A percentile compares a stretch with the other conserved stretches of the same genome.
phyloP scores from a whole-genome alignment of 768 basidiomycete genomes.

The Kwoniella sp. region DNA sequence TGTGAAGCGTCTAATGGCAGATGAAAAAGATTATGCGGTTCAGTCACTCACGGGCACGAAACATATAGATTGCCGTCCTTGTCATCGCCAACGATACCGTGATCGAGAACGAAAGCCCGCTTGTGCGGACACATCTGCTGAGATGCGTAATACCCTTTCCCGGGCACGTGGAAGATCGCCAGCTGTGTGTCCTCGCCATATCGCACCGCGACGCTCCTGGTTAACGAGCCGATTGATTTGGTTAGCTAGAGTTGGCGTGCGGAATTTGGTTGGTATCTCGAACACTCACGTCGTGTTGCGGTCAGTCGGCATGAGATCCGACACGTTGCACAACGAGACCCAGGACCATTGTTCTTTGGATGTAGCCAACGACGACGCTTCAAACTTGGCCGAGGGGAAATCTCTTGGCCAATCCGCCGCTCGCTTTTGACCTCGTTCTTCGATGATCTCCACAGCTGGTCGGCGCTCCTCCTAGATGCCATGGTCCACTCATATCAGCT shows the following conservation, averaged over 20 bases:
- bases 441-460: conserved; percentile 61
- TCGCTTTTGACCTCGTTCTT: conserved; percentile 66
- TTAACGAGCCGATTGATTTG: background rate
- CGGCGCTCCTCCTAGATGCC: conserved; percentile 59
- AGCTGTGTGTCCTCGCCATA: conserved; percentile 61
- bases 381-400: conserved; percentile 56
- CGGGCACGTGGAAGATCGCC: conserved; percentile 69
- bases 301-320: conserved; percentile 62
- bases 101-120: conserved; percentile 70
- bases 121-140: conserved; percentile 68
- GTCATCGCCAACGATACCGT: conserved; percentile 69
- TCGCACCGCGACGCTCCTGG: conserved; percentile 49
- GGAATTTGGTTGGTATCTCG: background rate
- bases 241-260: too few relatives aligned
- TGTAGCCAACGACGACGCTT: conserved; percentile 57
- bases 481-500: too few relatives aligned
- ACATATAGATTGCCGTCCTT: conserved; percentile 61
- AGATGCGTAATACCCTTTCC: conserved; percentile 66
- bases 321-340: conserved; percentile 60
- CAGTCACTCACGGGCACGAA: conserved; percentile 60
- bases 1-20: too few relatives aligned
- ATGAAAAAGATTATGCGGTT: too few relatives aligned
- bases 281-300: conserved; percentile 58
- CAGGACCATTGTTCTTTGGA: conserved; percentile 66
- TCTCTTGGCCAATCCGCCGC: conserved; percentile 72